Percentiles rank a stretch among this genome's conserved stretches.
These are phyloP conservation scores for Saccharata proteae DNA, from an alignment of 2,329 filamentous ascomycete genomes.

Conservation along the genomic window DNA sequence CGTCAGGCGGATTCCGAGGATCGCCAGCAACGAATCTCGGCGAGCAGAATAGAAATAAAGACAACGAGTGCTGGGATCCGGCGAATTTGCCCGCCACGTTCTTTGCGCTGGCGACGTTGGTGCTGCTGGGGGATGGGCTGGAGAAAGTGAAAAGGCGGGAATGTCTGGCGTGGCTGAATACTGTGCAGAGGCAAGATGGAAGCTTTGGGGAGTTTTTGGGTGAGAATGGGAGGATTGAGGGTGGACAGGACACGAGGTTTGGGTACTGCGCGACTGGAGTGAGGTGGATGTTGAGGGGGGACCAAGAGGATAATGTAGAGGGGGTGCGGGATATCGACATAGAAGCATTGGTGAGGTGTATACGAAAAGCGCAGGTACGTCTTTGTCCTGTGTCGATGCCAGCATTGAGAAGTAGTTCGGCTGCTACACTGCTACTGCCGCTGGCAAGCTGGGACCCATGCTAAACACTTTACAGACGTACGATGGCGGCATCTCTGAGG, in stretches of 20 bases:
- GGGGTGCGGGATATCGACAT: slow-evolving; percentile 64
- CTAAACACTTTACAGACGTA: slow-evolving; percentile 41
- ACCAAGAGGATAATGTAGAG: slow-evolving; percentile 39
- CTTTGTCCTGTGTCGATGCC: too few relatives aligned
- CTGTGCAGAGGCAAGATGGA: slow-evolving; percentile 69
- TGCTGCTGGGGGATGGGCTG: slow-evolving; percentile 50
- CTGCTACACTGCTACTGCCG: slow-evolving; percentile 1
- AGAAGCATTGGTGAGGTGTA: slow-evolving; percentile 55
- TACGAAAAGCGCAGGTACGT: slow-evolving; percentile 45
- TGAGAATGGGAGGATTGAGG: slow-evolving; percentile 50
- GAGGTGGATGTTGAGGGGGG: slow-evolving; percentile 67
- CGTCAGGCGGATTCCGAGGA: slow-evolving; percentile 76
- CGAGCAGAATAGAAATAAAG: slow-evolving; percentile 19
- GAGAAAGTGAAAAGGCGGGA: slow-evolving; percentile 52
- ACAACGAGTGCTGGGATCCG: slow-evolving; percentile 50
- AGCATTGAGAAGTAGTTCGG: slow-evolving; percentile 21
- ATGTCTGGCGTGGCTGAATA: slow-evolving; percentile 62
- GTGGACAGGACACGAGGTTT: slow-evolving; percentile 75
- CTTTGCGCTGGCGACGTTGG: slow-evolving; percentile 69
- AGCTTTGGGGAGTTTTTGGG: slow-evolving; percentile 79
- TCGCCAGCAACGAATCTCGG: slow-evolving; percentile 57
- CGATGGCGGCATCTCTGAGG: slow-evolving; percentile 74
- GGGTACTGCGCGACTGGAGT: slow-evolving; percentile 76
- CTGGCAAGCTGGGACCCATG: slow-evolving; percentile 13
- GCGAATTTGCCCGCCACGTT: slow-evolving; percentile 79